Base-by-base conservation (phyloP, 2,329 filamentous ascomycete species). In the Nemania serpens region DNA sequence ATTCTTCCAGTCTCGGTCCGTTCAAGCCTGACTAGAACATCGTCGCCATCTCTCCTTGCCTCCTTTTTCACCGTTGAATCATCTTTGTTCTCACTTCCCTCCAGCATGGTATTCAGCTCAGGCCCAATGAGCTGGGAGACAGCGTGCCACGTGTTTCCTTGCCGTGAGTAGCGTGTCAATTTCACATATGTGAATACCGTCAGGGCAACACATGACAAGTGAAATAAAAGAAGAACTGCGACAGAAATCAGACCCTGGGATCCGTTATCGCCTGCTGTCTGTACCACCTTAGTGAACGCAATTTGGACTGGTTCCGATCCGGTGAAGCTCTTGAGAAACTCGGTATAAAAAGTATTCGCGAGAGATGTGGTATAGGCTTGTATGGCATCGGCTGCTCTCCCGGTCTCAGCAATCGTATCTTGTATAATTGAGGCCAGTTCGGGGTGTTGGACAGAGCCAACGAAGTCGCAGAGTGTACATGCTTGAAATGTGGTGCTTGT, bases 61-160 rank as follows among this genome's bases (percentile, higher is more conserved):
- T 36, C 34, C 12, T 36, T 12, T 12, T 36, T 36, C 34, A 36
- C 7, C 34, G 34, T 7, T 7, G 34, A 36, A 36, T 36, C 34
- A 36, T 12, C 12, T 12, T 36, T 6, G 34, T 36, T 12, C 6
- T 36, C 12, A 6, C 34, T 12, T 36, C 34, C 12, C 34, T 36
- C 34, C 34, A 36, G 34, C 12, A 12, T 12, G 6, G 34, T 36
- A 7, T 36, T 36, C 34, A 36, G 12, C 12, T 36, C 34, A 6
- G 34, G 34, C 12, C 50, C 50, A 3, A 20, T 33, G n/a, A 53
- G 50, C 22, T 53, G 50, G n/a, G 50, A 33, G 3, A 53, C 22
- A 15, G 50, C n/a, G n/a, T 53, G 50, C 50, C 50, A 53, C 3
- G 17, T 13, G 13, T 53, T 45, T 34, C 50, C 50, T 9, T 53